Conservation (phyloP, 2,329 filamentous ascomycete species). For the Botrytis aclada region DNA sequence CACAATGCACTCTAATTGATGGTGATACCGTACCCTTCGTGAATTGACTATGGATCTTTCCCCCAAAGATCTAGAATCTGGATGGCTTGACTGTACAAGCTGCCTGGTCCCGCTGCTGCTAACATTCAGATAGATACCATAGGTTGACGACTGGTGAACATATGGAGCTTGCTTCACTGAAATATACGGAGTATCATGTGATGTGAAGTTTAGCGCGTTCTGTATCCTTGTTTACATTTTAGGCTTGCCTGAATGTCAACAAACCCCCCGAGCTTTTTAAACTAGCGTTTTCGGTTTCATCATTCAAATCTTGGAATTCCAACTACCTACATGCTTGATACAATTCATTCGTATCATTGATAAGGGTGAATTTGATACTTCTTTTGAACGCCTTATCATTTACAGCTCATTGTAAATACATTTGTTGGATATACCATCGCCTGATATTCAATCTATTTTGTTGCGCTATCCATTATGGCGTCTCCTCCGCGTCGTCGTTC, state of each 20-base stretch:
- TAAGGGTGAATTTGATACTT: neutral
- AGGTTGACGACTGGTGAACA: neutral
- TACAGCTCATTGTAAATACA: neutral
- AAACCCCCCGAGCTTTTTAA: constrained; percentile 3
- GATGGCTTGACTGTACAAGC: neutral
- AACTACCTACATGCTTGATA: neutral
- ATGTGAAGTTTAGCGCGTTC: neutral
- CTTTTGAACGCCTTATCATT: neutral
- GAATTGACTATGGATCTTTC: neutral
- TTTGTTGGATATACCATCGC: neutral
- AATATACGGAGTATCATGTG: neutral
- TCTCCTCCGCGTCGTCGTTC: constrained; percentile 37
- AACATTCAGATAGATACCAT: neutral
- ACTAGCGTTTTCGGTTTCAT: constrained; percentile 11
- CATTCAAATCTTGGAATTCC: neutral
- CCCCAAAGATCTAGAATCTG: neutral
- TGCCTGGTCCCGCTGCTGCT: neutral
- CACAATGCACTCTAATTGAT: neutral
- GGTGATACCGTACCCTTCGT: neutral
- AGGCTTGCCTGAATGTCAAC: constrained; percentile 9
- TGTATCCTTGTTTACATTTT: constrained; percentile 14
- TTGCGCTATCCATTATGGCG: constrained; percentile 23
- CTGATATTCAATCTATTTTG: neutral
- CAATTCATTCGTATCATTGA: neutral
- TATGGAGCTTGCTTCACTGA: neutral